Evolutionary conservation across 192 early-diverging fungal species (phyloP).

Genomic region (Ambispora gerdemannii): DNA sequence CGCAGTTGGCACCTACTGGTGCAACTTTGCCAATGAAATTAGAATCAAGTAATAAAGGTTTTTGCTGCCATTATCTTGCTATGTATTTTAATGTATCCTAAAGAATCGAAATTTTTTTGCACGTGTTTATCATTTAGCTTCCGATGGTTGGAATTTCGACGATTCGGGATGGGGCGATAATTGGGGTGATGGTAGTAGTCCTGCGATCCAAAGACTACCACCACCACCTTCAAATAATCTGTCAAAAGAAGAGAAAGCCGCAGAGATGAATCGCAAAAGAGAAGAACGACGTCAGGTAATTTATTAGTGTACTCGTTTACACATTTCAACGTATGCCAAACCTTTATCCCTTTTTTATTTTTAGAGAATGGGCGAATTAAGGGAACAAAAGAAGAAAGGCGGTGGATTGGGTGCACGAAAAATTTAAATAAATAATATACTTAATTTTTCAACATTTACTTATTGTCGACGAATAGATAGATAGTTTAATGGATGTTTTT

Average conservation of each 20-base stretch:
- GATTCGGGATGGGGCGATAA: slow-evolving; percentile 30
- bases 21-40: not conserved
- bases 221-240: slow-evolving; percentile 12
- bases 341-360: not conserved
- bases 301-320: not conserved
- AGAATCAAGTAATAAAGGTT: not conserved
- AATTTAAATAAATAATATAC: too few relatives aligned
- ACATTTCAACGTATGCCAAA: not conserved
- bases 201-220: slow-evolving; percentile 14
- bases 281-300: slow-evolving; percentile 50
- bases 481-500: too few relatives aligned
- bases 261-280: slow-evolving; percentile 49
- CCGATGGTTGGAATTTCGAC: slow-evolving; percentile 31
- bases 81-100: not conserved
- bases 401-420: slow-evolving; percentile 45
- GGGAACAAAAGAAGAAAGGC: slow-evolving; percentile 39
- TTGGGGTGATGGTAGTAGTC: slow-evolving; percentile 29
- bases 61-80: not conserved
- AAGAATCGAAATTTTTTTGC: not conserved
- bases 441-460: too few relatives aligned
- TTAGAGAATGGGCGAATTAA: slow-evolving; percentile 44
- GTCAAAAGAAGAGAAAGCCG: slow-evolving; percentile 47
- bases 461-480: too few relatives aligned
- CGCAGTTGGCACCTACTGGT: not conserved
- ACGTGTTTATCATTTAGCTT: not conserved